Conservation (phyloP, 1,284 basidiomycete species). For the Rhodotorula sp. region DNA sequence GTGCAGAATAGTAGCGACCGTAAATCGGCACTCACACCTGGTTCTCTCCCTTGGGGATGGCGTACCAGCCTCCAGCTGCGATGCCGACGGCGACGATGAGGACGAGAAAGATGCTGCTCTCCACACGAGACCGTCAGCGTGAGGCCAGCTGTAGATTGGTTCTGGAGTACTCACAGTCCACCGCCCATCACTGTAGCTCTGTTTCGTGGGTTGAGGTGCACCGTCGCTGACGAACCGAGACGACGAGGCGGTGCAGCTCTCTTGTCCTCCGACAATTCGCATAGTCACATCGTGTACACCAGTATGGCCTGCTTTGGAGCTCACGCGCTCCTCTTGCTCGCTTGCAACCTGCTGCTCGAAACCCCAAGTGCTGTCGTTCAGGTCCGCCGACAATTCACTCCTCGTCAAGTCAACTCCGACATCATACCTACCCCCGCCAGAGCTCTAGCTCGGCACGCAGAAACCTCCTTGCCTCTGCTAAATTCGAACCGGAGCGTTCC, state of each 20-base stretch:
- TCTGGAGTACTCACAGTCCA: neutral
- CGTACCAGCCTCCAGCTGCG: conserved; percentile 65
- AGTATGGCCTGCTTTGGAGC: neutral
- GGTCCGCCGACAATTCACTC: too few species aligned
- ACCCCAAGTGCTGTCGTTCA: too few species aligned
- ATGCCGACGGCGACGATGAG: conserved; percentile 54
- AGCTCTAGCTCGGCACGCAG: too few species aligned
- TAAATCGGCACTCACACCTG: conserved; percentile 66
- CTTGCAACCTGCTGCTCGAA: neutral
- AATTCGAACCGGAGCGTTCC: too few species aligned
- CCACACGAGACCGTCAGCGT: neutral
- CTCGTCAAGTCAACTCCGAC: too few species aligned
- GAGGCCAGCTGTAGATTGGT: too few species aligned
- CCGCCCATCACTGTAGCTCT: neutral
- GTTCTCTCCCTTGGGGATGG: conserved; percentile 76
- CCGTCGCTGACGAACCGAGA: neutral
- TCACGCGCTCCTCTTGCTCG: neutral
- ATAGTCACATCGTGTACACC: neutral
- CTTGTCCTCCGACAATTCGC: neutral
- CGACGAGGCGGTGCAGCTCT: neutral
- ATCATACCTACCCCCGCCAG: too few species aligned
- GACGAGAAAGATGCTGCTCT: conserved; percentile 40
- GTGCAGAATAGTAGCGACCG: neutral
- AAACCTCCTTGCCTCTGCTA: too few species aligned
- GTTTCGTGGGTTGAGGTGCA: neutral